phyloP scores from a whole-genome alignment of 192 early-diverging fungal genomes.

The Phlyctochytrium arcticum region DNA sequence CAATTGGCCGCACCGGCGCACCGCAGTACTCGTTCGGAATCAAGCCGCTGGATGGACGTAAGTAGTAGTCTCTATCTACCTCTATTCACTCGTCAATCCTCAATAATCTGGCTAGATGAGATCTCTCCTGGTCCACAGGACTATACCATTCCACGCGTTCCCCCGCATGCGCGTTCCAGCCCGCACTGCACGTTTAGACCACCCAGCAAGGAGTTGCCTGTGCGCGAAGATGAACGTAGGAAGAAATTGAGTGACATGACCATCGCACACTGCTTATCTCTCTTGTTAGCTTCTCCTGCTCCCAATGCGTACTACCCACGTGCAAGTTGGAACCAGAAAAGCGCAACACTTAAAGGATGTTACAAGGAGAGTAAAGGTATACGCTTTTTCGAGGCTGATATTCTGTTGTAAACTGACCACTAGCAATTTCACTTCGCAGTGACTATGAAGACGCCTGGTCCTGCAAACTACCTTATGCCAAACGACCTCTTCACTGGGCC shows the following conservation, averaged over 20 bases:
- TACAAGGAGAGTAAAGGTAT: constrained; percentile 48
- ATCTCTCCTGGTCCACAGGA: constrained; percentile 46
- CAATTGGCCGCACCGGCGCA: constrained; percentile 21
- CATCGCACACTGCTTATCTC: too few species aligned
- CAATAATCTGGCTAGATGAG: constrained; percentile 28
- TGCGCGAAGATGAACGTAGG: too few species aligned
- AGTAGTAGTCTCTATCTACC: neutral
- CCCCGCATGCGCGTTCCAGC: constrained; percentile 29
- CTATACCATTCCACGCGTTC: constrained; percentile 29
- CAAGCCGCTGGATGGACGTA: constrained; percentile 29
- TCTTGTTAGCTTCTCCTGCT: too few species aligned
- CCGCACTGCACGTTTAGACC: constrained; percentile 36
- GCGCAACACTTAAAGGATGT: constrained; percentile 48
- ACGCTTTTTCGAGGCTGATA: neutral
- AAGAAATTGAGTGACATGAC: too few species aligned
- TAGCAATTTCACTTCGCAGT: neutral
- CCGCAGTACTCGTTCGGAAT: constrained; percentile 51
- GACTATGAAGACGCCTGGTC: constrained; percentile 52
- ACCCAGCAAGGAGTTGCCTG: too few species aligned
- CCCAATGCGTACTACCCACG: constrained; percentile 46
- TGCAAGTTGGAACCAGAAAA: constrained; percentile 31
- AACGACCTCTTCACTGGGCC: constrained; percentile 42
- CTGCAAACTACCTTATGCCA: constrained; percentile 54
- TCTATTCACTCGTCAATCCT: constrained; percentile 2
- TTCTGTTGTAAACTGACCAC: neutral